Base-by-base conservation (phyloP, 208 protist genomes). In the Phytomonas sp. region DNA sequence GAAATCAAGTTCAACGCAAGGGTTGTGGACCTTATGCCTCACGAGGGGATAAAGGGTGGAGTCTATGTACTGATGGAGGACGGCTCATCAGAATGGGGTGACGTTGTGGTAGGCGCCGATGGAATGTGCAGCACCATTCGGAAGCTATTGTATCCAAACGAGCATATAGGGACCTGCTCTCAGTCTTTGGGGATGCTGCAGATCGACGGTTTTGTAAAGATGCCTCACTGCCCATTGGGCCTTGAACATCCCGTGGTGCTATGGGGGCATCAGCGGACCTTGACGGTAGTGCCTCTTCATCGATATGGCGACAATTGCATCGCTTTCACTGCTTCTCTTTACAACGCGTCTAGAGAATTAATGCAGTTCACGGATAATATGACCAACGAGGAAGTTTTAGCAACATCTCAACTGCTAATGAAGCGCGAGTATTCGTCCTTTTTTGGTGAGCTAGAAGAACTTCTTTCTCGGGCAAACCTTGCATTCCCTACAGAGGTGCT, bases 81-180 rank as follows among this genome's bases (percentile, higher is more conserved):
- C 62, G 88, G 88, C 0, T 69, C 72, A 4, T 86, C 88, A 10
- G 88, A 94, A 75, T 96, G 88, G 87, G 91, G 91, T 3, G 91
- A 96, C 66, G 81, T 96, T 10, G 88, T 96, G 40, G 91, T 96
- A 3, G 88, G 91, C 10, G 91, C 91, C 10, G 91, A 96, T 63
- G 91, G 91, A 23, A 88, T 92, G 79, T 75, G 91, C 78, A 93
- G 87, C 66, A 92, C 84, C 0, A 77, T 96, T 19, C 87, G 91
- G 1, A 70, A 73, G 26, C 71, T 96, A n/a, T 68, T 96, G 19
- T 94, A 96, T 64, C 89, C 88, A 8, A 75, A 61, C 60, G 86
- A 96, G 77, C 78, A 87, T 61, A 72, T 91, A 45, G 86, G 81
- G 45, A 89, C 78, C 0, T 88, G 82, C 67, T 83, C 68, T 70